Base-by-base conservation (phyloP, 2,329 filamentous ascomycete genomes). In the Sclerotinia nivalis region DNA sequence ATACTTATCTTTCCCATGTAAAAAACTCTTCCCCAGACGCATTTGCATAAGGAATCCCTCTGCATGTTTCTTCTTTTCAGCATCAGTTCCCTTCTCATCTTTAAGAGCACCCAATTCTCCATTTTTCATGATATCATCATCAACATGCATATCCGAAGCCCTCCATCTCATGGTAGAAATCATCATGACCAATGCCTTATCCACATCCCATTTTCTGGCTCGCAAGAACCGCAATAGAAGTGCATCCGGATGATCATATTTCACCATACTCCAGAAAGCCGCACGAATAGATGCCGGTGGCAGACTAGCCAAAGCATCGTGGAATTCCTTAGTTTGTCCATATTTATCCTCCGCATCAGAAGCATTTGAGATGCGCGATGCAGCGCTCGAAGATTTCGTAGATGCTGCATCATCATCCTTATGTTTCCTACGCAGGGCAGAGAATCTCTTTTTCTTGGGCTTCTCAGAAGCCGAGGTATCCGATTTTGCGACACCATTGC, bases 121-220 rank as follows among this genome's bases (percentile, higher is more conserved):
- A 50, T 88, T 87, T 72, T 82, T 82, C 86, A 97, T 92, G 75
- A 99, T 90, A 75, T 97, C 92, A 70, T 92, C 90, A 77, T 99
- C 96, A 28, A 98, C 92, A 75, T 93, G 89, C 85, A 96, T 91
- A 71, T 97, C 93, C 50, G 86, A 84, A 69, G 89, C 82, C 73
- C 96, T 89, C 96, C 96, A 99, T 79, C 93, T 91, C 87, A 98
- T 92, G 0, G 96, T 97, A 2, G 93, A 93, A 56, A 99, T 87
- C 80, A 97, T 83, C 96, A 99, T 99, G 74, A 97, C 87, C 37
- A 98, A 85, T 5, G 96, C 96, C 79, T 93, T 93, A 66, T 97
- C 91, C 25, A 97, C 89, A 78, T 99, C 93, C 96, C 96, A 99
- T 81, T 97, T 97, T 59, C 93, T 86, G n/a, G 93, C 93, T 66